Evolutionary conservation across 2,329 filamentous ascomycete species (phyloP).

Genomic region (Colletotrichum brevisporum): DNA sequence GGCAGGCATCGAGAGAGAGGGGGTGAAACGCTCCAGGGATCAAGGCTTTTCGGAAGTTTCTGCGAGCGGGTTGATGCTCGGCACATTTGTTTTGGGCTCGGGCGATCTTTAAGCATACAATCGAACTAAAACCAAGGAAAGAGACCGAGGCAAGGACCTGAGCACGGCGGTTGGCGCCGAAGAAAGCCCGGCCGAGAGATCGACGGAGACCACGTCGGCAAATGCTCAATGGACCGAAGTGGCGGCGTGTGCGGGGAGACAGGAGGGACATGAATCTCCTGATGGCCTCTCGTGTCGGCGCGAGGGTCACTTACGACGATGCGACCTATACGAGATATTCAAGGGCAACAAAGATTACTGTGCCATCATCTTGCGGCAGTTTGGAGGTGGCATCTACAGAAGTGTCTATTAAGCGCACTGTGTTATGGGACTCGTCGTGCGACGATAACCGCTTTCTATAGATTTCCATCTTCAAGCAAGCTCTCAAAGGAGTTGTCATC

Average conservation of each 20-base stretch:
- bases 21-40: constrained; percentile 30
- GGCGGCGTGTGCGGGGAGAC: too few relatives aligned
- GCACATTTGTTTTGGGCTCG: constrained; percentile 12
- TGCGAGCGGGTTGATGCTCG: constrained; percentile 11
- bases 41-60: constrained; percentile 15
- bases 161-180: constrained; percentile 2
- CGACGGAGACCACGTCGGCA: constrained; percentile 8
- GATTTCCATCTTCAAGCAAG: neutral
- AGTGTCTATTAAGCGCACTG: neutral
- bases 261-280: too few relatives aligned
- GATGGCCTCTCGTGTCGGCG: too few relatives aligned
- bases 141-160: neutral
- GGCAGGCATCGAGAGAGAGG: neutral
- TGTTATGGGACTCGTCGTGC: neutral
- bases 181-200: constrained; percentile 16
- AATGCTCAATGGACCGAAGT: neutral
- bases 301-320: too few relatives aligned
- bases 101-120: constrained; percentile 8
- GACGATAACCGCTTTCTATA: neutral
- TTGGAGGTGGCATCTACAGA: neutral
- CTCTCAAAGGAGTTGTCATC: neutral
- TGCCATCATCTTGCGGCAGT: too few relatives aligned
- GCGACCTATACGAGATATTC: too few relatives aligned
- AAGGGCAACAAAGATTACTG: too few relatives aligned
- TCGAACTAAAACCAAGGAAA: neutral